Evolutionary conservation across 2,329 filamentous ascomycete genomes (phyloP).

Genomic region (Talaromyces sp.): DNA sequence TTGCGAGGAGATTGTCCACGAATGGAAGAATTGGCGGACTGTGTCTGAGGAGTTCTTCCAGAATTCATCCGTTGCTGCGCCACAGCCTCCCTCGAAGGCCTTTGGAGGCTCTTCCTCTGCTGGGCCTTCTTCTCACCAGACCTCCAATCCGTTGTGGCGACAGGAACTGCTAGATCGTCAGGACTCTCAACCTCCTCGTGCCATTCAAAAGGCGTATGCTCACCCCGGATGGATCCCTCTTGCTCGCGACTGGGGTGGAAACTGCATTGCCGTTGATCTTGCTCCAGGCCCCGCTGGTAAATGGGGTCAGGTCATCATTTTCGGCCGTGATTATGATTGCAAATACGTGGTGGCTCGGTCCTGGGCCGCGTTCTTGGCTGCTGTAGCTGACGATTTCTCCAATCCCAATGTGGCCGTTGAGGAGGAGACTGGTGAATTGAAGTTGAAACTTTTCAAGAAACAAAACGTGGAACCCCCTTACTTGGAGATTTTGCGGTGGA

Average conservation of each 20-base stretch:
- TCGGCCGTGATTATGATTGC: conserved; percentile 95
- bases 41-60: conserved; percentile 86
- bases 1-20: conserved; percentile 95
- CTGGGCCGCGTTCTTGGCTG: conserved; percentile 80
- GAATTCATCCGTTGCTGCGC: conserved; percentile 45
- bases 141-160: conserved; percentile 65
- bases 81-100: conserved; percentile 65
- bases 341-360: conserved; percentile 95
- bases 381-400: conserved; percentile 81
- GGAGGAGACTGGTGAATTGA: conserved; percentile 85
- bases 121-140: conserved; percentile 49
- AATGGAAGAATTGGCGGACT: conserved; percentile 93
- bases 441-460: conserved; percentile 84
- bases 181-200: conserved; percentile 77
- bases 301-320: conserved; percentile 96
- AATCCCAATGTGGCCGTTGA: conserved; percentile 89
- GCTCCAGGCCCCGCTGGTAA: conserved; percentile 82
- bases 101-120: conserved; percentile 59
- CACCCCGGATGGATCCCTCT: conserved; percentile 95
- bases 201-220: conserved; percentile 86
- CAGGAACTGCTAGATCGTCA: conserved; percentile 79
- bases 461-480: conserved; percentile 87
- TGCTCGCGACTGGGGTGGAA: conserved; percentile 96
- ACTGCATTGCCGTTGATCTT: conserved; percentile 90
- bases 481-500: conserved; percentile 91